Conservation (phyloP, 2,329 filamentous ascomycete genomes). For the Diaporthe humulicola region DNA sequence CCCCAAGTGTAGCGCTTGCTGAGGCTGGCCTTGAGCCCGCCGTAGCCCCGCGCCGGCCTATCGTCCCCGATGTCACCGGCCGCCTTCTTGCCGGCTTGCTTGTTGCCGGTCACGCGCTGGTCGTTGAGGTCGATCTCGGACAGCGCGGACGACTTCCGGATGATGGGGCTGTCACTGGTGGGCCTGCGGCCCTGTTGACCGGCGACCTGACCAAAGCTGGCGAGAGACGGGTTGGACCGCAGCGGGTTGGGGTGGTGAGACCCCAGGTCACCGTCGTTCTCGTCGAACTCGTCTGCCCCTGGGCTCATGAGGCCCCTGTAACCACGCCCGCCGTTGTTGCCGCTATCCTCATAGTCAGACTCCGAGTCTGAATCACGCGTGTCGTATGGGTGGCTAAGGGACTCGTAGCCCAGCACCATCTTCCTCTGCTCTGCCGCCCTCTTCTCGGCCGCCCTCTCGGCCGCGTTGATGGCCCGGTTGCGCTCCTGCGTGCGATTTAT, state of each 20-base stretch:
- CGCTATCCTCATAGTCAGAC: slow-evolving; percentile 46
- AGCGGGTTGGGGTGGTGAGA: slow-evolving; percentile 65
- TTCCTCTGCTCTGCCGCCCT: slow-evolving; percentile 47
- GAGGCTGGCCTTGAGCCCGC: slow-evolving; percentile 27
- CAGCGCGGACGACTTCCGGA: slow-evolving; percentile 51
- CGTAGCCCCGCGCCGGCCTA: slow-evolving; percentile 22
- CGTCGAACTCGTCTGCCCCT: slow-evolving; percentile 42
- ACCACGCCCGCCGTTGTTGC: slow-evolving; percentile 45
- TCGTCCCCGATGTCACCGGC: slow-evolving; percentile 24
- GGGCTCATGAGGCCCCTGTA: slow-evolving; percentile 40
- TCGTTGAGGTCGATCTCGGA: slow-evolving; percentile 61
- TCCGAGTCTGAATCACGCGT: slow-evolving; percentile 55
- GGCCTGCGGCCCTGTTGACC: slow-evolving; percentile 33
- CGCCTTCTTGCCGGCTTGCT: slow-evolving; percentile 38
- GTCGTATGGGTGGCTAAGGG: slow-evolving; percentile 60
- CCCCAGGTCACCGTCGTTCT: slow-evolving; percentile 44
- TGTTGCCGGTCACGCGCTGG: slow-evolving; percentile 58
- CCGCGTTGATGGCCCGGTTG: slow-evolving; percentile 57
- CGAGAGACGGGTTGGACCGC: slow-evolving; percentile 61
- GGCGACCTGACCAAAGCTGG: slow-evolving; percentile 5
- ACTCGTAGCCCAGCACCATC: slow-evolving; percentile 59
- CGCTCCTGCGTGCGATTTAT: slow-evolving; percentile 67
- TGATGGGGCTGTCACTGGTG: slow-evolving; percentile 49
- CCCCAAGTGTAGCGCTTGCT: slow-evolving; percentile 39
- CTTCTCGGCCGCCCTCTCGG: slow-evolving; percentile 46